A percentile compares a stretch with the other conserved stretches of the same genome.
These are phyloP conservation scores for Hawksworthiomyces lignivorus DNA, from an alignment of 2,329 filamentous ascomycete species.

Conservation along the genomic window DNA sequence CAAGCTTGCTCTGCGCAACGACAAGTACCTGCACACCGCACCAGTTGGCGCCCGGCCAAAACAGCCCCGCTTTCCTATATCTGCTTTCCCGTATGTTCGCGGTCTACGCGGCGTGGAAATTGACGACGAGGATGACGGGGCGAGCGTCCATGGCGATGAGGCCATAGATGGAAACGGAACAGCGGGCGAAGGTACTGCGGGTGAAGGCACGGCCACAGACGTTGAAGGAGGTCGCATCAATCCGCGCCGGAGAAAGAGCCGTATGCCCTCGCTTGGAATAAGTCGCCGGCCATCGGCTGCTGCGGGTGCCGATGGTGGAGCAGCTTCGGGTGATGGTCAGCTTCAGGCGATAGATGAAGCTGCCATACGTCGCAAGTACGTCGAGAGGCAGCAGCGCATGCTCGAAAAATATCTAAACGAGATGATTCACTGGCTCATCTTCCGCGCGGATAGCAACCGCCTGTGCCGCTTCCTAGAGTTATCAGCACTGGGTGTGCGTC, in stretches of 20 bases:
- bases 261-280: slow-evolving; percentile 42
- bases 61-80: slow-evolving; percentile 83
- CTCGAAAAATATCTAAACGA: slow-evolving; percentile 86
- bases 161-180: slow-evolving; percentile 23
- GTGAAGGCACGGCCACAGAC: slow-evolving; percentile 62
- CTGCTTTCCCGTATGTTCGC: slow-evolving; percentile 82
- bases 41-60: slow-evolving; percentile 63
- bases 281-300: slow-evolving; percentile 46
- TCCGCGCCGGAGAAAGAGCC: slow-evolving; percentile 39
- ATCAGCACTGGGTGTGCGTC: slow-evolving; percentile 83
- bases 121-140: slow-evolving; percentile 61
- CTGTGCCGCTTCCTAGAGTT: slow-evolving; percentile 94
- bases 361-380: slow-evolving; percentile 54
- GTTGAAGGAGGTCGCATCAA: slow-evolving; percentile 44
- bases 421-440: slow-evolving; percentile 95
- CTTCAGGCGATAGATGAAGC: slow-evolving; percentile 46
- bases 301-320: slow-evolving; percentile 39
- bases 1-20: slow-evolving; percentile 76
- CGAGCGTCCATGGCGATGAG: slow-evolving; percentile 30
- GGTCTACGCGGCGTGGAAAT: slow-evolving; percentile 70
- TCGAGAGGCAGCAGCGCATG: slow-evolving; percentile 75
- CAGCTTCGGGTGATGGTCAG: slow-evolving; percentile 23
- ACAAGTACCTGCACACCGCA: slow-evolving; percentile 67
- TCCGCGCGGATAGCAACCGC: slow-evolving; percentile 89
- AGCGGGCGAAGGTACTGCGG: slow-evolving; percentile 42